Conservation (phyloP, 768 basidiomycete species). For the Phallus indusiatus region DNA sequence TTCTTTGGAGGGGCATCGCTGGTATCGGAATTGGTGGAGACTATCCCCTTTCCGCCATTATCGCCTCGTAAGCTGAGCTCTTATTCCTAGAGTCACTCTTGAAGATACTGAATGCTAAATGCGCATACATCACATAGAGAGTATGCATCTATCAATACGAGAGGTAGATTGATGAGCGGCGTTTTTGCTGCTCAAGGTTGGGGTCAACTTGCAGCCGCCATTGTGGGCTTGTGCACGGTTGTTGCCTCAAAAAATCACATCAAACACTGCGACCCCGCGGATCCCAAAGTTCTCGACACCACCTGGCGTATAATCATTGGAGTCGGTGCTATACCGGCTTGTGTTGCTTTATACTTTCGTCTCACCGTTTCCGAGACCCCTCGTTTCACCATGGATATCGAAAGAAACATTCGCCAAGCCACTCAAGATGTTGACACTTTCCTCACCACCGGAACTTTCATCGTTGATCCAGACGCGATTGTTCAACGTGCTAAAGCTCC, state of each 20-base stretch:
- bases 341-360: slow-evolving; percentile 83
- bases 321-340: slow-evolving; percentile 70
- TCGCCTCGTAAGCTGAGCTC: slow-evolving; percentile 41
- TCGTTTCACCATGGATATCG: slow-evolving; percentile 87
- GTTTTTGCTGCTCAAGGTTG: slow-evolving; percentile 84
- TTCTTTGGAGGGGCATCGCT: slow-evolving; percentile 81
- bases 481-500: slow-evolving; percentile 59
- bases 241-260: slow-evolving; percentile 58
- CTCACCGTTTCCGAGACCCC: slow-evolving; percentile 90
- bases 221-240: slow-evolving; percentile 57
- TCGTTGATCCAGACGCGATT: slow-evolving; percentile 44
- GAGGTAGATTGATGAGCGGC: slow-evolving; percentile 87
- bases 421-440: slow-evolving; percentile 64
- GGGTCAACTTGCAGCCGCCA: slow-evolving; percentile 56
- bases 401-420: slow-evolving; percentile 73
- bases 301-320: slow-evolving; percentile 87
- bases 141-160: slow-evolving; percentile 57
- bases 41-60: slow-evolving; percentile 78
- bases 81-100: background rate
- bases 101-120: background rate
- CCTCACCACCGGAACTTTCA: slow-evolving; percentile 37
- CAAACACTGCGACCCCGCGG: slow-evolving; percentile 32
- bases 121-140: slow-evolving; percentile 31
- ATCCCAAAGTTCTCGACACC: slow-evolving; percentile 50
- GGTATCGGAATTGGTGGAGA: slow-evolving; percentile 88